phyloP scores from a whole-genome alignment of 805 yeast species.

The Zygotorulaspora chibaensis region DNA sequence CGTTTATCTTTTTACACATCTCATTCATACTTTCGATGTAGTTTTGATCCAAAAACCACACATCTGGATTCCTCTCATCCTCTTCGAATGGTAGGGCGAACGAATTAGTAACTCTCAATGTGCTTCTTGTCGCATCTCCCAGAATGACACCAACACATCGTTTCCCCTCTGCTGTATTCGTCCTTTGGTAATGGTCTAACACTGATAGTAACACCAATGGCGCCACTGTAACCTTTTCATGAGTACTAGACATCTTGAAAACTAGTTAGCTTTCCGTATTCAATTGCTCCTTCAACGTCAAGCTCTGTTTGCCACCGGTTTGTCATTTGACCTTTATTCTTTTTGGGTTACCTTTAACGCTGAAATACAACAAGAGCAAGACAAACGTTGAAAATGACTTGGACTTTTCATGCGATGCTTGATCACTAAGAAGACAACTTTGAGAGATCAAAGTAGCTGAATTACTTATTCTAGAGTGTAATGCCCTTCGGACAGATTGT shows the following conservation, averaged over 20 bases:
- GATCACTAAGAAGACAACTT: neutral
- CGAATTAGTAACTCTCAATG: slow-evolving; percentile 77
- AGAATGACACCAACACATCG: slow-evolving; percentile 92
- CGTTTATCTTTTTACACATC: slow-evolving; percentile 96
- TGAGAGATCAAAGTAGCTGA: neutral
- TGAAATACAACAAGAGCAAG: too few species aligned
- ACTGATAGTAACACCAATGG: slow-evolving; percentile 92
- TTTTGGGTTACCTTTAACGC: neutral
- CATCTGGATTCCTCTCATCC: slow-evolving; percentile 83
- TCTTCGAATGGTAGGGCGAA: slow-evolving; percentile 98
- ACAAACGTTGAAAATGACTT: neutral
- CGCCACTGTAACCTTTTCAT: slow-evolving; percentile 79
- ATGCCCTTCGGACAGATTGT: slow-evolving; percentile 85
- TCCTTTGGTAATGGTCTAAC: slow-evolving; percentile 91
- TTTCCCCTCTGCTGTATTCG: slow-evolving; percentile 66
- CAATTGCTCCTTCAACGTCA: slow-evolving; percentile 4
- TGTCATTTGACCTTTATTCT: neutral
- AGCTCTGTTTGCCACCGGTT: slow-evolving; percentile 1
- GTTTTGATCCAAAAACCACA: slow-evolving; percentile 97
- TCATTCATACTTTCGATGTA: slow-evolving; percentile 94
- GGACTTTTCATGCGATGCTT: neutral
- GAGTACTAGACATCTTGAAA: slow-evolving; percentile 16
- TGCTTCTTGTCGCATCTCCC: slow-evolving; percentile 61
- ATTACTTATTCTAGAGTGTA: neutral
- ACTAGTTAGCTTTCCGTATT: neutral